These are phyloP conservation scores for Ogataea paradorogensis DNA, from an alignment of 805 yeast genomes.

Conservation along the genomic window DNA sequence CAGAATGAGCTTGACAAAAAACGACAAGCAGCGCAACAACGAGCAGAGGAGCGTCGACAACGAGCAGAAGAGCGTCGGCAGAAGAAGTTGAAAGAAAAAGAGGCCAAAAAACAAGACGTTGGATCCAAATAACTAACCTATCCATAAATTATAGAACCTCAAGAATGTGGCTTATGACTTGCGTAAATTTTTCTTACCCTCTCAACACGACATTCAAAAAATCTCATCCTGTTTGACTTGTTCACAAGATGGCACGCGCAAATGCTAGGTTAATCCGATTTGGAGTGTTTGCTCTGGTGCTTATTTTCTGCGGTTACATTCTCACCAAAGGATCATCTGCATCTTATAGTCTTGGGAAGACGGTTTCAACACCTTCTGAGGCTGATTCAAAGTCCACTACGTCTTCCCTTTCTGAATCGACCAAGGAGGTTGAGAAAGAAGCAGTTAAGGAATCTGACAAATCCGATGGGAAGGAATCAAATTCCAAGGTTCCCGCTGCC, in stretches of 20 bases:
- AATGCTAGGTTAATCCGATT: conserved; percentile 48
- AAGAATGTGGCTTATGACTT: neutral
- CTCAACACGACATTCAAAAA: conserved; percentile 1
- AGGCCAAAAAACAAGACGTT: conserved; percentile 1
- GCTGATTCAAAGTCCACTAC: no score
- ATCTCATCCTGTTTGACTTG: neutral
- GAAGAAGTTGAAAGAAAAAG: conserved; percentile 17
- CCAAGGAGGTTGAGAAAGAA: no score
- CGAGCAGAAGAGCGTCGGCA: conserved; percentile 24
- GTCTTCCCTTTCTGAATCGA: no score
- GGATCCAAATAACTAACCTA: neutral
- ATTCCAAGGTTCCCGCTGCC: conserved; percentile 12
- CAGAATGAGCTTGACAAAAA: conserved; percentile 12
- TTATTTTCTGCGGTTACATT: conserved; percentile 46
- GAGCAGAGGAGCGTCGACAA: conserved; percentile 22
- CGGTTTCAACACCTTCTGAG: neutral
- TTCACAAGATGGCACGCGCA: conserved; percentile 39
- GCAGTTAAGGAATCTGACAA: conserved; percentile 1
- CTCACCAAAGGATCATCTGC: conserved; percentile 45
- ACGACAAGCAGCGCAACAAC: conserved; percentile 17
- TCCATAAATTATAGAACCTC: neutral
- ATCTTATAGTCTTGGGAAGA: conserved; percentile 22
- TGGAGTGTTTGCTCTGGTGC: conserved; percentile 44
- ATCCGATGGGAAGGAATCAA: neutral
- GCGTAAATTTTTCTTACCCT: conserved; percentile 3